Evolutionary conservation across 1,139 yeast genomes (phyloP), one percentile per base, ranked within the genome.

Genomic region (Nakaseomyces delphensis): DNA sequence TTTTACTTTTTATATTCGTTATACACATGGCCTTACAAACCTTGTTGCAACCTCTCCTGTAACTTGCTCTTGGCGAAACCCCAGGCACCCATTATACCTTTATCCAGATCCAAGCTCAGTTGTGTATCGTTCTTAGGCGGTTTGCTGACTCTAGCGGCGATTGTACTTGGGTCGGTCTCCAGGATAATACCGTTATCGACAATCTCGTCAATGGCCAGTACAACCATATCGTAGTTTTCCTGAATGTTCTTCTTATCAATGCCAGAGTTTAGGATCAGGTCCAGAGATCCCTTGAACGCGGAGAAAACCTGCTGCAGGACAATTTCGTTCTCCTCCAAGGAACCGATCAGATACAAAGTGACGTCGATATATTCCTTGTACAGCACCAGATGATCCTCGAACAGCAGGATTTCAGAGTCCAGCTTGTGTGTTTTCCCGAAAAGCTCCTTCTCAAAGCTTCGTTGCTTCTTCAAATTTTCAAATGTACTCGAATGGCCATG

Each of bases 151-250:
- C 98, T 75, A 15, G 94, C 77, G 4, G 89, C 91, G 55, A 91
- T 84, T 40, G 86, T 78, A 36, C 82, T 77, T 3, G 95, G 79
- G 57, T 91, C 97, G 33, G 87, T 82, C 64, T 91, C 97, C 53
- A 93, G 72, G 48, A 93, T 79, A 50, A 91, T 78, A 21, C 97
- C 96, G 48, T 84, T 93, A 61, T 91, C 98, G 44, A 91, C 71
- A 19, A 94, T 76, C 66, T 91, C 98, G 63, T 91, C 98, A 39
- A 89, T 74, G 8, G 94, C 86, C 62, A 91, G 74, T 40, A 85
- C 72, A 40, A 87, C 81, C 70, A 85, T 70, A 63, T 91, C 99
- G 60, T 82, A 91, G 62, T 83, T 77, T 51, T 85, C 95, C 56
- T 82, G 73, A 39, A 91, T 67, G 3, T 91, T 75, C 49, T 79